A percentile compares a stretch with the other conserved stretches of the same genome.
phyloP scores from a whole-genome alignment of 768 basidiomycete genomes.

The Gymnopilus junonius region DNA sequence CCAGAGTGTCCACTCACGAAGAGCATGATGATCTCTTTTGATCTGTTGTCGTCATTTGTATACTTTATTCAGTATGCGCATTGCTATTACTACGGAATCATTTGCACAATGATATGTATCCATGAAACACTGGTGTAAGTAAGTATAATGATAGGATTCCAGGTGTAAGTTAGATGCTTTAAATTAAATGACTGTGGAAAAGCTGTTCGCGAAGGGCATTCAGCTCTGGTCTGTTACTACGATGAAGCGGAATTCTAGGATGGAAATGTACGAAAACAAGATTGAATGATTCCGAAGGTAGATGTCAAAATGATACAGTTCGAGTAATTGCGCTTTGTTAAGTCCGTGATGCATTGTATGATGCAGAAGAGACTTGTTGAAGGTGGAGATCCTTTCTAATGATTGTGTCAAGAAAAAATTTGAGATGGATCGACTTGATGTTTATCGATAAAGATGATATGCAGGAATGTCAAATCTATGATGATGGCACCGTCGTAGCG shows the following conservation, averaged over 20 bases:
- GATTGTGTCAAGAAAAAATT: neutral
- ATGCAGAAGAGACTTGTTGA: neutral
- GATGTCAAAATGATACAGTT: conserved; percentile 1
- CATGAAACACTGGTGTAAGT: neutral
- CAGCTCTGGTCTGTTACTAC: neutral
- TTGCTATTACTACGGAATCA: neutral
- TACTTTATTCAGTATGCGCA: neutral
- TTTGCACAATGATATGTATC: neutral
- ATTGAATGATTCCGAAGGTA: neutral
- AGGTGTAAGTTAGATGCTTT: neutral
- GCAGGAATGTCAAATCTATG: neutral
- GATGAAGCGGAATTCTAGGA: neutral
- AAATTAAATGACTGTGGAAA: conserved; percentile 6
- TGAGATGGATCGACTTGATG: neutral
- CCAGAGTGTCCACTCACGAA: neutral
- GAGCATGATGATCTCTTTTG: neutral
- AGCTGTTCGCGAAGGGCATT: neutral
- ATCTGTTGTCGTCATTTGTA: neutral
- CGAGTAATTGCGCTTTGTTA: neutral
- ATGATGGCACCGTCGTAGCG: neutral
- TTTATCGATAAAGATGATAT: neutral
- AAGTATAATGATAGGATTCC: neutral
- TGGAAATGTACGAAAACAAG: neutral
- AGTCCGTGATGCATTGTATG: neutral
- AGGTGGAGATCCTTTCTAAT: neutral